Percentiles rank a stretch among this genome's conserved stretches.
These are phyloP conservation scores for Isabelozyma pseudorhagii DNA, from an alignment of 805 yeast species.

Conservation along the genomic window DNA sequence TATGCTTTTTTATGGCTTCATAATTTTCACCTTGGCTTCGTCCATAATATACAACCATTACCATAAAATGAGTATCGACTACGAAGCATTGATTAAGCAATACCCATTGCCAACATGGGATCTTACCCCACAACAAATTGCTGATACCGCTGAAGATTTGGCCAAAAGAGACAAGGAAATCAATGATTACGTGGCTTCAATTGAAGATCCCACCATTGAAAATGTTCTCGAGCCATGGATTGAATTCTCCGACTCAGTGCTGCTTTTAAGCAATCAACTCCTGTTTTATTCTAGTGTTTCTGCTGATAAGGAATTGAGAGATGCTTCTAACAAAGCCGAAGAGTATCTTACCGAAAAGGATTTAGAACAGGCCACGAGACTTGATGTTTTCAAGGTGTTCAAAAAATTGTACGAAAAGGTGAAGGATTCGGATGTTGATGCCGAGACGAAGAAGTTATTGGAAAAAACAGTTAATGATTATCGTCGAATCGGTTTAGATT, in stretches of 20 bases:
- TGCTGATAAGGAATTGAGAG: slow-evolving; percentile 59
- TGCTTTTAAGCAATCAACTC: slow-evolving; percentile 47
- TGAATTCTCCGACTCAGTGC: slow-evolving; percentile 46
- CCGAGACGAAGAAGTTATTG: slow-evolving; percentile 56
- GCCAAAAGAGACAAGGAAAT: slow-evolving; percentile 41
- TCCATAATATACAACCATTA: not conserved
- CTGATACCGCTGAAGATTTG: slow-evolving; percentile 39
- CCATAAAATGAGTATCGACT: slow-evolving; percentile 10
- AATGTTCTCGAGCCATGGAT: slow-evolving; percentile 54
- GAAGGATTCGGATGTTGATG: slow-evolving; percentile 31
- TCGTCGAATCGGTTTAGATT: slow-evolving; percentile 66
- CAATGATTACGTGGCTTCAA: slow-evolving; percentile 51
- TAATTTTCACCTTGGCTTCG: not conserved
- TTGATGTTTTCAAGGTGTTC: slow-evolving; percentile 59
- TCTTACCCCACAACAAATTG: slow-evolving; percentile 50
- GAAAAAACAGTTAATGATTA: slow-evolving; percentile 56
- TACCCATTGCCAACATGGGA: slow-evolving; percentile 51
- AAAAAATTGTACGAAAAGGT: slow-evolving; percentile 45
- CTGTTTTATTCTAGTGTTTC: slow-evolving; percentile 76
- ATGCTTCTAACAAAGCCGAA: slow-evolving; percentile 65
- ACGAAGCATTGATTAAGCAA: slow-evolving; percentile 2
- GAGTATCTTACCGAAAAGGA: slow-evolving; percentile 51
- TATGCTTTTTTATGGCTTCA: not conserved
- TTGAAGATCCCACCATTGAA: slow-evolving; percentile 52
- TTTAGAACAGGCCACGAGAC: slow-evolving; percentile 65